Evolutionary conservation across 768 basidiomycete genomes (phyloP).

Genomic region (Collybiopsis luxurians): DNA sequence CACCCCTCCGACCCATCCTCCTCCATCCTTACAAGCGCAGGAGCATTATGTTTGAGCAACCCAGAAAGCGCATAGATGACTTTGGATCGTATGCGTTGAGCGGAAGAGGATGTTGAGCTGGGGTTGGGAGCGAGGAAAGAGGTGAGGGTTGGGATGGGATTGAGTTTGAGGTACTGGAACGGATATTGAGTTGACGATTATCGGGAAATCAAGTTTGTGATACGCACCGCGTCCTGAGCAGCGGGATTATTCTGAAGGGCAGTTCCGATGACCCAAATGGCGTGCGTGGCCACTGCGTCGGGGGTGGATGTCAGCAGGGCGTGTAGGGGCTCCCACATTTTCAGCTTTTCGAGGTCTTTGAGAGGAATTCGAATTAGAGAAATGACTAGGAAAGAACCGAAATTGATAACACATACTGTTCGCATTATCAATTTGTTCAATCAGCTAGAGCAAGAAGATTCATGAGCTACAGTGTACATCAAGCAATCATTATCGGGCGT

Average conservation of each 20-base stretch:
- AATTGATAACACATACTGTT: constrained; percentile 49
- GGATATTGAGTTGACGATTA: no score
- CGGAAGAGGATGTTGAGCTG: constrained; percentile 35
- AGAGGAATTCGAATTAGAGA: background rate
- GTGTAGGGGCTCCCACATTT: constrained; percentile 79
- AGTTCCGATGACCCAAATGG: constrained; percentile 86
- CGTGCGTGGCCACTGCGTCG: constrained; percentile 60
- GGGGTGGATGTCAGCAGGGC: constrained; percentile 55
- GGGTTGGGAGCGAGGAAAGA: constrained; percentile 54
- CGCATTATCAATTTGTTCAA: constrained; percentile 90
- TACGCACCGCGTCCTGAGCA: constrained; percentile 66
- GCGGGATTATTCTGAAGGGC: constrained; percentile 88
- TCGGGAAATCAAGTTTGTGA: background rate
- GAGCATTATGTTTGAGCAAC: constrained; percentile 70
- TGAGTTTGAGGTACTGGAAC: constrained; percentile 54
- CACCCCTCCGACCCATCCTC: constrained; percentile 50
- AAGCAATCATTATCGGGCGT: no score
- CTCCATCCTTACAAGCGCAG: constrained; percentile 56
- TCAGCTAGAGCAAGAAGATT: constrained; percentile 45
- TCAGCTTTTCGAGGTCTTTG: constrained; percentile 69
- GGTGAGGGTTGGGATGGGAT: constrained; percentile 66
- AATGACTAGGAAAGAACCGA: background rate
- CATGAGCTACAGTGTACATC: no score
- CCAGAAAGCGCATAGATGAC: constrained; percentile 82
- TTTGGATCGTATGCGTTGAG: constrained; percentile 58